phyloP scores from a whole-genome alignment of 2,329 filamentous ascomycete genomes.

The Xylaria hypoxylon region DNA sequence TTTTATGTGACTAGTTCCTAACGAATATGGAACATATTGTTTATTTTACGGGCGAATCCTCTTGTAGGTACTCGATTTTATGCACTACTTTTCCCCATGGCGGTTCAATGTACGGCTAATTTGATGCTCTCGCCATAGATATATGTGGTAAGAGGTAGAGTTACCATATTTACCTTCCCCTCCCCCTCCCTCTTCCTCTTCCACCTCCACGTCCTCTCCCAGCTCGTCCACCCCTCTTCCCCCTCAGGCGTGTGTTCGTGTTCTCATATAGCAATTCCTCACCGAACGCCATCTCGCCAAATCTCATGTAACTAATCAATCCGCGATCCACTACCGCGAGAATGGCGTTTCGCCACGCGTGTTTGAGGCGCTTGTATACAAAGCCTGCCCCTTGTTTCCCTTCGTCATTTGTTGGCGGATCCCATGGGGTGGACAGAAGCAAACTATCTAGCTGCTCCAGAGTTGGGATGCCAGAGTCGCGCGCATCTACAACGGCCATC shows the following conservation, averaged over 20 bases:
- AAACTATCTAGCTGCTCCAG: conserved; percentile 77
- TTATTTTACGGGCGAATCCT: too few species aligned
- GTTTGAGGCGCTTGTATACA: conserved; percentile 82
- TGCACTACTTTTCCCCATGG: too few species aligned
- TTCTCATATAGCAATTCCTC: conserved; percentile 78
- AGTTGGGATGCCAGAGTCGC: conserved; percentile 77
- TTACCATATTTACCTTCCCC: conserved; percentile 27
- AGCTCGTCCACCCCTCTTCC: conserved; percentile 42
- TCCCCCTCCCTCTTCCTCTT: conserved; percentile 40
- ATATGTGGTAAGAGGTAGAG: background rate
- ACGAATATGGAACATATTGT: too few species aligned
- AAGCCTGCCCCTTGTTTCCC: conserved; percentile 57
- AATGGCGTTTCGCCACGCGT: conserved; percentile 85
- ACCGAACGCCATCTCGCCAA: conserved; percentile 83
- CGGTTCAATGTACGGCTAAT: too few species aligned
- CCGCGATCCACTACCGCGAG: conserved; percentile 91
- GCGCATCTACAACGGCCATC: conserved; percentile 83
- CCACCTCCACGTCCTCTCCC: conserved; percentile 41
- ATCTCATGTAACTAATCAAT: conserved; percentile 85
- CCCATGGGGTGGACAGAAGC: conserved; percentile 78
- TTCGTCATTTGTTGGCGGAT: conserved; percentile 64
- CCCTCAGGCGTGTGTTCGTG: conserved; percentile 54
- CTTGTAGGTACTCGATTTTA: too few species aligned
- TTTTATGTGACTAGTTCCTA: too few species aligned
- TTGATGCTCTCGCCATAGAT: background rate